Conservation (phyloP, 140 eudicot genomes). For the Stevia rebaudiana region DNA sequence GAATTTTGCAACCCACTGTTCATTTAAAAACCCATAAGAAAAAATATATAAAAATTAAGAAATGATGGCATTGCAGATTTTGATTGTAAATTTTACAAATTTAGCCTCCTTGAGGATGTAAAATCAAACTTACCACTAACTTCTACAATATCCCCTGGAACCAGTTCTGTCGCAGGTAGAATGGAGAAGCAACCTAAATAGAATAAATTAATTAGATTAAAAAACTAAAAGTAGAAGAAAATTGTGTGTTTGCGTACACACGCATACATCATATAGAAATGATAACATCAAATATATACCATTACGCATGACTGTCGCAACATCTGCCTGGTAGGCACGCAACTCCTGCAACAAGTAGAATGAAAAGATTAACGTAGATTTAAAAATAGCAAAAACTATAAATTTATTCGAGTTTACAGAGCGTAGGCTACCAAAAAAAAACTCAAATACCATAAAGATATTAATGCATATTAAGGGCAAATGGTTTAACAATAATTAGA, state of each 20-base stretch:
- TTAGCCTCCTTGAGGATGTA: neutral
- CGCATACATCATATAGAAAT: neutral
- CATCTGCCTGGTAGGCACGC: conserved; percentile 98
- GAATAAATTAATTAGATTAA: neutral
- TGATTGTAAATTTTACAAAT: neutral
- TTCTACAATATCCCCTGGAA: conserved; percentile 97
- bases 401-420: neutral
- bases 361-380: neutral
- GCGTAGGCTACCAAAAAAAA: neutral
- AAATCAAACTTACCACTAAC: conserved; percentile 65
- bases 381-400: neutral
- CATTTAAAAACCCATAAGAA: conserved; percentile 15
- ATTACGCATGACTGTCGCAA: conserved; percentile 90
- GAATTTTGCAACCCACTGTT: conserved; percentile 90
- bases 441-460: neutral
- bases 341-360: conserved; percentile 53
- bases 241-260: neutral
- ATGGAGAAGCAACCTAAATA: conserved; percentile 88
- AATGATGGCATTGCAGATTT: neutral
- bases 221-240: conserved; percentile 2
- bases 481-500: neutral
- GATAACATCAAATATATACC: conserved; percentile 39
- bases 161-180: conserved; percentile 89
- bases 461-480: neutral
- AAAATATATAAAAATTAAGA: neutral